Base-by-base conservation (phyloP, 2,329 filamentous ascomycete genomes). In the Neonectria ditissima region DNA sequence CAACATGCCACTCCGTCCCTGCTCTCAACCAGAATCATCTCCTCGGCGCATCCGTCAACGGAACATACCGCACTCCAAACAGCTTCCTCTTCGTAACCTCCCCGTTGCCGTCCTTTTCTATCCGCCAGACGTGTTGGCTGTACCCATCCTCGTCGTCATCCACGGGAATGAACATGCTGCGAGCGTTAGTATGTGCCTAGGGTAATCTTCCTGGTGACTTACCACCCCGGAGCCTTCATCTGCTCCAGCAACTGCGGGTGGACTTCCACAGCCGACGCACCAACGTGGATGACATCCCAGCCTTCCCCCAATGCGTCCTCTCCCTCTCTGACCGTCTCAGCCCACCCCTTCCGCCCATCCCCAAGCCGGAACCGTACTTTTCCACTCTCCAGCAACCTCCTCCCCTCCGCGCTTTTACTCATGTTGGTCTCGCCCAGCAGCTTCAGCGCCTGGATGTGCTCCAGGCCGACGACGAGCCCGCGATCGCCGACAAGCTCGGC, bases 201-300 rank as follows among this genome's bases (percentile, higher is more conserved):
- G 1, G n/a, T 10, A 2, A 30, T 4, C 2, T 3, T 10, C 10
- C 18, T 11, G 22, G n/a, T 11, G 9, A n/a, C 80, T 72, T 63
- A 86, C 81, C 89, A 84, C 0, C 96, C 96, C 0, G 95, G 95
- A 3, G 86, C 81, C 67, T 88, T 89, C 69, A 99, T 80, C 81
- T 98, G 96, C 30, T 89, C 86, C 48, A 97, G 80, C 68, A 98
- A 79, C 63, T 87, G 86, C 18, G 86, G 75, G 76, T 97, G 94
- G 58, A 97, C 80, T 74, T 89, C 86, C 24, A 81, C 86, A 0
- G 95, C 95, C 8, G 93, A 92, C 0, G 96, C 96, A 0, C 96
- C 96, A 3, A 98, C 96, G 76, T 98, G 96, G 63, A 99, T 98
- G 2, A 92, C 94, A 83, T 98, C 93, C 84, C 95, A 99, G 0